Conservation (phyloP, 257 asterid species). For the Sherardia arvensis region DNA sequence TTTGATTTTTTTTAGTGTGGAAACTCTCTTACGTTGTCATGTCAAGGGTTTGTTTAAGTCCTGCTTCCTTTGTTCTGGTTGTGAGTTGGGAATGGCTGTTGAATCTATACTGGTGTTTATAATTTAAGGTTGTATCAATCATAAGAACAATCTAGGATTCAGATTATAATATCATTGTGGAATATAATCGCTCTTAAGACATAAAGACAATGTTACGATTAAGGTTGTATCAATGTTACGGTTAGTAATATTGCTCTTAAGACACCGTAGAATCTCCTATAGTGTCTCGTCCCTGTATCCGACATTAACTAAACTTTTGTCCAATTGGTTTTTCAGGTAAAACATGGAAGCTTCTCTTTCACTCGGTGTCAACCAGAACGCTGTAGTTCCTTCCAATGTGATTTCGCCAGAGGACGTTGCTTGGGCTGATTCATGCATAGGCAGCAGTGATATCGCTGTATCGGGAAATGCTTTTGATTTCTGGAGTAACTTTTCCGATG, state of each 20-base stretch:
- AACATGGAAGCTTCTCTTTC: slow-evolving; percentile 14
- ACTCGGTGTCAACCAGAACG: slow-evolving; percentile 20
- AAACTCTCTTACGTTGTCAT: not conserved
- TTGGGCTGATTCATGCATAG: slow-evolving; percentile 72
- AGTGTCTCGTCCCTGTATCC: not conserved
- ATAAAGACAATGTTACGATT: not conserved
- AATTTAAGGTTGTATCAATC: not conserved
- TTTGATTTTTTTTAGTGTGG: not conserved
- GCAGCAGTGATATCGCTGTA: slow-evolving; percentile 31
- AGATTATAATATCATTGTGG: not conserved
- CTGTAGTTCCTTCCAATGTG: slow-evolving; percentile 19
- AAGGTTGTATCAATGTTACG: not conserved
- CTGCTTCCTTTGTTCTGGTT: not conserved
- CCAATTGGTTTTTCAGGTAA: slow-evolving; percentile 17
- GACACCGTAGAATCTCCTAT: not conserved
- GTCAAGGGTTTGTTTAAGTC: not conserved
- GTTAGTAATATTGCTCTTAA: not conserved
- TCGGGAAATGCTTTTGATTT: slow-evolving; percentile 24
- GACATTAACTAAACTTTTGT: not conserved
- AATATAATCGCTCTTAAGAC: not conserved
- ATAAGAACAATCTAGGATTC: not conserved
- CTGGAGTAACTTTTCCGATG: slow-evolving; percentile 29
- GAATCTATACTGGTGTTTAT: too few relatives aligned
- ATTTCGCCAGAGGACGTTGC: slow-evolving; percentile 43
- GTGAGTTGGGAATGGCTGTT: slow-evolving; percentile 3